phyloP scores from a whole-genome alignment of 2,329 filamentous ascomycete species.

The Didymella exigua region DNA sequence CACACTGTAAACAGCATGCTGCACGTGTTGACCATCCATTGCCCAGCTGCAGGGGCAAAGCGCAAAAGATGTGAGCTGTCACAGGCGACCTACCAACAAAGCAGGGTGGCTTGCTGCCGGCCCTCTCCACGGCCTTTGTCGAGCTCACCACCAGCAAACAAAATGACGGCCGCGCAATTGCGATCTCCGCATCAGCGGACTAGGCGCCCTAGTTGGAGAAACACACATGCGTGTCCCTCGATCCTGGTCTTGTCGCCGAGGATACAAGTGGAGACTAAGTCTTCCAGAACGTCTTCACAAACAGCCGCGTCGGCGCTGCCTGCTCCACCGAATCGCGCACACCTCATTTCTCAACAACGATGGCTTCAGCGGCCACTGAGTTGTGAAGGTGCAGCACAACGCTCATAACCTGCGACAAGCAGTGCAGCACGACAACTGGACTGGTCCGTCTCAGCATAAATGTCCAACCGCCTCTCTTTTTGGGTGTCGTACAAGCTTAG shows the following conservation, averaged over 20 bases:
- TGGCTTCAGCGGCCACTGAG: constrained; percentile 1
- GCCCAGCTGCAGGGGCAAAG: constrained; percentile 19
- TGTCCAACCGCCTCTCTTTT: not conserved
- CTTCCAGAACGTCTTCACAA: constrained; percentile 34
- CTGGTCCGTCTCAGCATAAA: not conserved
- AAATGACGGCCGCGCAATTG: constrained; percentile 38
- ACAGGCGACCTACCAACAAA: constrained; percentile 7
- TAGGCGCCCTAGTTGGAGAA: constrained; percentile 21
- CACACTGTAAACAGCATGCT: constrained; percentile 13
- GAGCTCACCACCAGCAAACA: constrained; percentile 9
- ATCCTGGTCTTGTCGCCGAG: constrained; percentile 28
- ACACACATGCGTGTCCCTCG: constrained; percentile 23
- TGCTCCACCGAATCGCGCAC: constrained; percentile 16
- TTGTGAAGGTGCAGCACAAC: constrained; percentile 12
- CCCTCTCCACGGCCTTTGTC: not conserved
- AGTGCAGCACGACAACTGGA: not conserved
- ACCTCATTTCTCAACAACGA: constrained; percentile 27
- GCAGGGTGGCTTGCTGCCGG: constrained; percentile 5
- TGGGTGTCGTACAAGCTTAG: constrained; percentile 2
- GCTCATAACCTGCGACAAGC: not conserved
- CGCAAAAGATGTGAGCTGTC: constrained; percentile 21
- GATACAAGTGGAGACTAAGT: constrained; percentile 22
- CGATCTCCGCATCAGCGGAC: constrained; percentile 33
- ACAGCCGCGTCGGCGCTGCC: constrained; percentile 22
- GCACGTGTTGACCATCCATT: constrained; percentile 30